These are phyloP conservation scores for Tricholoma saponaceum DNA, from an alignment of 768 basidiomycete species.

Conservation along the genomic window DNA sequence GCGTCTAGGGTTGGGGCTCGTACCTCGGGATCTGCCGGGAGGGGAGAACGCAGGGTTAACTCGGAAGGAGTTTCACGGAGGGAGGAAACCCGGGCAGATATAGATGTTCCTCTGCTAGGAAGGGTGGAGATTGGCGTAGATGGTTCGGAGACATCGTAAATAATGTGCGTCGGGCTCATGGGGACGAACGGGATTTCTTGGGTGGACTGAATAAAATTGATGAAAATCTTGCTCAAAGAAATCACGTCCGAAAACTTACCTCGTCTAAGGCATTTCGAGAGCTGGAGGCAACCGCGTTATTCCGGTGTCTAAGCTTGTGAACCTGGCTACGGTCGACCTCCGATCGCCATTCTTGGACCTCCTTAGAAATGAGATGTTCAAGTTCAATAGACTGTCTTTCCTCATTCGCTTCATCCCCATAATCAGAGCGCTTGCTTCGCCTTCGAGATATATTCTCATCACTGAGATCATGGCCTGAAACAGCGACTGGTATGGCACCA, in stretches of 20 bases:
- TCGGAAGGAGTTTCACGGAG: conserved; percentile 10
- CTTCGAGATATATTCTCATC: conserved; percentile 22
- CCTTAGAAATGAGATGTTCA: conserved; percentile 45
- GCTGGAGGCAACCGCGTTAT: conserved; percentile 12
- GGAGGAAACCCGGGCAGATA: conserved; percentile 16
- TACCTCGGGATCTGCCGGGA: conserved; percentile 3
- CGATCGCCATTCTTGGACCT: conserved; percentile 51
- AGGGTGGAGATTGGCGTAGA: conserved; percentile 22
- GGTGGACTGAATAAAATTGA: conserved; percentile 34
- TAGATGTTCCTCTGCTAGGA: conserved; percentile 20
- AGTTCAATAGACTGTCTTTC: conserved; percentile 38
- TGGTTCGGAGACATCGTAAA: conserved; percentile 32
- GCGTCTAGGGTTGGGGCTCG: conserved; percentile 10
- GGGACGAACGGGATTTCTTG: conserved; percentile 40
- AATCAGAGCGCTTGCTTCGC: conserved; percentile 19
- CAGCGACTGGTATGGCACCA: conserved; percentile 13
- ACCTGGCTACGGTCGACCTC: conserved; percentile 30
- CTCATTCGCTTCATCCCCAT: conserved; percentile 15
- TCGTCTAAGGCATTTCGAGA: conserved; percentile 38
- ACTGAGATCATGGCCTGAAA: conserved; percentile 19
- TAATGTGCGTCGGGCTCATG: conserved; percentile 44
- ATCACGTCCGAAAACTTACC: conserved; percentile 27
- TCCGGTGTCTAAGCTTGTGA: conserved; percentile 28
- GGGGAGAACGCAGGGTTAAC: conserved; percentile 16
- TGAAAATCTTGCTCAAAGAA: background rate